These are phyloP conservation scores for Amanita molliuscula DNA, from an alignment of 768 basidiomycete species.

Conservation along the genomic window DNA sequence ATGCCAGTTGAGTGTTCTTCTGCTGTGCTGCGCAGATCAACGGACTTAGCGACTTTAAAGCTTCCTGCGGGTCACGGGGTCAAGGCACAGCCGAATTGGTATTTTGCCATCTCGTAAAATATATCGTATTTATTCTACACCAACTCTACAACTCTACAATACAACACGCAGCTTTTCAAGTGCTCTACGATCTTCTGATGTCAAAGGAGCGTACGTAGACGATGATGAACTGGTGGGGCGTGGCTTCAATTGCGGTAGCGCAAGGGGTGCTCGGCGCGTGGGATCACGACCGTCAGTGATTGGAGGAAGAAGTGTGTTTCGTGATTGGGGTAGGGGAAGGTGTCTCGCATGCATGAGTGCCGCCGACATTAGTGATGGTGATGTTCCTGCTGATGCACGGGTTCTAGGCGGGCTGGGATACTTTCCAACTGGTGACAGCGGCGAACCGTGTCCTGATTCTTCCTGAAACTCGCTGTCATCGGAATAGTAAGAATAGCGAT, in stretches of 20 bases:
- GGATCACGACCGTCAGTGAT: slow-evolving; percentile 9
- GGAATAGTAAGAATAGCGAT: slow-evolving; percentile 34
- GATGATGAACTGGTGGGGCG: slow-evolving; percentile 11
- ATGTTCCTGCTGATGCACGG: slow-evolving; percentile 5
- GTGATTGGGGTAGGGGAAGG: slow-evolving; percentile 1
- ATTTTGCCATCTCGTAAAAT: not conserved
- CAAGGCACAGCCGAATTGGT: not conserved
- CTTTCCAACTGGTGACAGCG: slow-evolving; percentile 11
- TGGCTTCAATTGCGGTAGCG: slow-evolving; percentile 17
- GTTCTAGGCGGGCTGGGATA: slow-evolving; percentile 11
- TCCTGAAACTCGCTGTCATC: slow-evolving; percentile 34
- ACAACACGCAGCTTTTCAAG: slow-evolving; percentile 45
- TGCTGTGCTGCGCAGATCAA: not conserved
- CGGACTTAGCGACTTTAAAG: slow-evolving; percentile 6
- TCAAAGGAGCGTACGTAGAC: slow-evolving; percentile 28
- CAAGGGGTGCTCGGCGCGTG: slow-evolving; percentile 12
- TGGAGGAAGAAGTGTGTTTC: slow-evolving; percentile 16
- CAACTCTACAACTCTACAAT: slow-evolving; percentile 20
- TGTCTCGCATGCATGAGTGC: slow-evolving; percentile 1
- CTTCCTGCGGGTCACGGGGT: not conserved
- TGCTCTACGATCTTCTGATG: slow-evolving; percentile 50
- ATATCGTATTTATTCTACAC: not conserved
- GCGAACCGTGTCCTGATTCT: slow-evolving; percentile 12
- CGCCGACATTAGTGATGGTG: slow-evolving; percentile 9
- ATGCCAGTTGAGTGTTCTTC: not conserved